Base-by-base conservation (phyloP, 2,329 filamentous ascomycete species). In the Xylariaceae sp. region DNA sequence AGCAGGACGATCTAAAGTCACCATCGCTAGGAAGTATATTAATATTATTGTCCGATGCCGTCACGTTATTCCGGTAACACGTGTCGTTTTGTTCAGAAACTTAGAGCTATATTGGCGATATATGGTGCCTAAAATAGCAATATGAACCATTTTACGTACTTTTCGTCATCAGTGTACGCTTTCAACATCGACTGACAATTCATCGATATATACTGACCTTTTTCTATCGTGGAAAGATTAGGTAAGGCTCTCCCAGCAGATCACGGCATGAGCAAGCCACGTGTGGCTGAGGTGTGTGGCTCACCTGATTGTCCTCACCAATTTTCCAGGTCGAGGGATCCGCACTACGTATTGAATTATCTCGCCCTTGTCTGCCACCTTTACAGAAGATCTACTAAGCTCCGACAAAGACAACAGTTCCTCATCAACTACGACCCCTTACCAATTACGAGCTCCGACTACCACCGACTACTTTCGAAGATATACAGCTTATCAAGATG, bases 401-500 rank as follows among this genome's bases (percentile, higher is more conserved):
- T 37, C 14, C 32, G 32, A 37, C 40, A 45, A 56, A 55, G 54
- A 57, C 56, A 52, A 46, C 52, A 43, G 52, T 58, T 44, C 49
- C 29, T 20, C 54, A 54, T 52, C 37, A 63, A 50, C 21, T 48
- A 16, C 54, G 44, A 21, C 40, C 10, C 20, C 18, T 32, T 48
- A 46, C 44, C 56, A 44, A 44, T 21, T 44, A 32, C 37, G 48
- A 43, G 53, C 18, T 44, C 44, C 26, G 51, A 37, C 40, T 44
- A 53, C 50, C 42, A 53, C 43, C 40, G 44, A 32, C 56, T 55
- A 52, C 44, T 59, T 19, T 50, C 52, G 41, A 53, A 50, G 44
- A 45, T 48, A 57, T 40, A 48, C 65, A 59, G 57, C 37, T 44
- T 37, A 64, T 66, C 77, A 81, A 71, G 63, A 96, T 96, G 92